These are phyloP conservation scores for Hortiboletus rubellus DNA, from an alignment of 1,284 basidiomycete genomes.

Conservation along the genomic window DNA sequence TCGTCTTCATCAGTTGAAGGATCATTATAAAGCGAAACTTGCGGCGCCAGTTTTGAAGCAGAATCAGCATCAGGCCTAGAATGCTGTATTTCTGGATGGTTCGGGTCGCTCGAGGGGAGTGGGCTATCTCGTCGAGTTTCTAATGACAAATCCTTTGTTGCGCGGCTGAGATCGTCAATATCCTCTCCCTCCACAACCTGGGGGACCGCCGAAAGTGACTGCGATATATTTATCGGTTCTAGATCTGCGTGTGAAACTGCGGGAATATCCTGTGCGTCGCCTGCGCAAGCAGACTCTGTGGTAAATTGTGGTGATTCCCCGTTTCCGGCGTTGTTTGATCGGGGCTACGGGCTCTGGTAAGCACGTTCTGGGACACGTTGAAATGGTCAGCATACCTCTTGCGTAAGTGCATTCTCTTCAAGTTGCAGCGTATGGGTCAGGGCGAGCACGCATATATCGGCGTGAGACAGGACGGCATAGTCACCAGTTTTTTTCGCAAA, in stretches of 20 bases:
- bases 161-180: conserved; percentile 13
- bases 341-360: conserved; percentile 12
- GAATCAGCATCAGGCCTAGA: conserved; percentile 6
- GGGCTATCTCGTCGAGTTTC: neutral
- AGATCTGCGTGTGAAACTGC: neutral
- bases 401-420: conserved; percentile 37
- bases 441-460: conserved; percentile 92
- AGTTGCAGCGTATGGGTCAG: conserved; percentile 78
- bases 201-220: neutral
- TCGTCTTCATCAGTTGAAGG: conserved; percentile 70
- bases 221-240: conserved; percentile 2
- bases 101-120: neutral
- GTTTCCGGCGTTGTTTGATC: neutral
- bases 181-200: neutral
- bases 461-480: conserved; percentile 87
- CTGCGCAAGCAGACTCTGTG: conserved; percentile 44
- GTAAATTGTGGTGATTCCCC: conserved; percentile 7
- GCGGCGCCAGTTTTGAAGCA: conserved; percentile 8
- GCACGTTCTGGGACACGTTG: neutral
- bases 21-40: conserved; percentile 62
- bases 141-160: conserved; percentile 15
- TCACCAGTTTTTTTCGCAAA: conserved; percentile 97
- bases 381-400: conserved; percentile 17
- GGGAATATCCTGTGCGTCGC: conserved; percentile 36
- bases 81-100: conserved; percentile 1